These are phyloP conservation scores for Quercus gilva DNA, from an alignment of 306 rosid genomes.

Conservation along the genomic window DNA sequence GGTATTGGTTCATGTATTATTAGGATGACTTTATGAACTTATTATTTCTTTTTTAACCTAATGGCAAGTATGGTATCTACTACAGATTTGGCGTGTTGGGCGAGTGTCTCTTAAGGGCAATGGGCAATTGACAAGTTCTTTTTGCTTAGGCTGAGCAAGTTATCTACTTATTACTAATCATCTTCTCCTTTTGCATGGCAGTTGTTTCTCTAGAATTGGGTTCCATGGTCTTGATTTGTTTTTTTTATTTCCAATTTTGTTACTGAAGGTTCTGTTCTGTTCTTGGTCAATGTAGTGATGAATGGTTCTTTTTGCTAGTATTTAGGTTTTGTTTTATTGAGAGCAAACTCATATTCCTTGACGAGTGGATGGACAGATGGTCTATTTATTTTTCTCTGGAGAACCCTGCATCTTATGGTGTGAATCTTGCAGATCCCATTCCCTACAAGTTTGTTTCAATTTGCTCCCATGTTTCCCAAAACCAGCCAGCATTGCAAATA, in stretches of 20 bases:
- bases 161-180: conserved; percentile 22
- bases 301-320: conserved; percentile 14
- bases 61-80: conserved; percentile 44
- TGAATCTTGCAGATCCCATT: conserved; percentile 22
- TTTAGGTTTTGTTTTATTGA: conserved; percentile 20
- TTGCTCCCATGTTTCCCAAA: conserved; percentile 20
- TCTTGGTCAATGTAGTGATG: conserved; percentile 20
- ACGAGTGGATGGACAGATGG: conserved; percentile 13
- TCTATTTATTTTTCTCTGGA: conserved; percentile 8
- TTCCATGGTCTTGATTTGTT: background rate
- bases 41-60: conserved; percentile 33
- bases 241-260: background rate
- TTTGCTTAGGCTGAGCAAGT: conserved; percentile 31
- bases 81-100: conserved; percentile 57
- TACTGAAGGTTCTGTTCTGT: conserved; percentile 17
- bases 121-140: conserved; percentile 51
- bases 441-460: conserved; percentile 24
- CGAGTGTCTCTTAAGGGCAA: conserved; percentile 43
- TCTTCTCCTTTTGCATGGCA: conserved; percentile 30
- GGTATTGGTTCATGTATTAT: conserved; percentile 17
- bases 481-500: conserved; percentile 8
- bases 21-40: conserved; percentile 22
- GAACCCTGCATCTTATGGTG: conserved; percentile 9
- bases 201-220: conserved; percentile 25
- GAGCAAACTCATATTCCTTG: conserved; percentile 16